Evolutionary conservation across 257 asterid species (phyloP), one percentile per base, ranked within the genome.

Genomic region (Gentiana dahurica): DNA sequence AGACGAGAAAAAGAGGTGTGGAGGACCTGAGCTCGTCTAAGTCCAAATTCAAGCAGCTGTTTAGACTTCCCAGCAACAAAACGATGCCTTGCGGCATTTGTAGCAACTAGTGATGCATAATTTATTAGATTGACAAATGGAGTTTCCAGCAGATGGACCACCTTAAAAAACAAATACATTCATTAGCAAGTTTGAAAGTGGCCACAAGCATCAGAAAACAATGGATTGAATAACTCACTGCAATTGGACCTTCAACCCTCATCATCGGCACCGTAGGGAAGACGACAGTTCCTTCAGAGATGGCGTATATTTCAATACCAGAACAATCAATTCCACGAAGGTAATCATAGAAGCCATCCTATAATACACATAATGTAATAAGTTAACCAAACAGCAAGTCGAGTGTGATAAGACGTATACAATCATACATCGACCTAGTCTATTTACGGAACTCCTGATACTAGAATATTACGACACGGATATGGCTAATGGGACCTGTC

Each of bases 21-120:
- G 47, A 55, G 53, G 48, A 91, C 98, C 93, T 92, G 99, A 34
- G 99, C 95, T 50, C 99, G 79, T 53, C 95, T 80, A 50, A 92
- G 78, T 54, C 99, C 97, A 74, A 88, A 92, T 74, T 92, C 99
- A 72, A 92, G 95, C 71, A 92, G 97, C 59, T 75, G 74, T 71
- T 92, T 92, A 66, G 90, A 80, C 74, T 85, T 85, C 72, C 97
- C 97, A 71, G 97, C 99, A 73, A 88, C 99, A 77, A 85, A 83
- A 52, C 95, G 99, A 66, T 88, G 95, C 72, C 99, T 88, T 55
- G 99, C 95, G 69, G 97, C 99, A 70, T 92, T 92, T 10, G 99
- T 92, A 48, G 97, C 90, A 60, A 91, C 98, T 70, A 91, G 62
- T n/a, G 98, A 91, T 46, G 97, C 96, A 69, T 78, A 91, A 64